Base-by-base conservation (phyloP, 371 early-diverging fungal genomes). In the Syncephalis plumigaleata region DNA sequence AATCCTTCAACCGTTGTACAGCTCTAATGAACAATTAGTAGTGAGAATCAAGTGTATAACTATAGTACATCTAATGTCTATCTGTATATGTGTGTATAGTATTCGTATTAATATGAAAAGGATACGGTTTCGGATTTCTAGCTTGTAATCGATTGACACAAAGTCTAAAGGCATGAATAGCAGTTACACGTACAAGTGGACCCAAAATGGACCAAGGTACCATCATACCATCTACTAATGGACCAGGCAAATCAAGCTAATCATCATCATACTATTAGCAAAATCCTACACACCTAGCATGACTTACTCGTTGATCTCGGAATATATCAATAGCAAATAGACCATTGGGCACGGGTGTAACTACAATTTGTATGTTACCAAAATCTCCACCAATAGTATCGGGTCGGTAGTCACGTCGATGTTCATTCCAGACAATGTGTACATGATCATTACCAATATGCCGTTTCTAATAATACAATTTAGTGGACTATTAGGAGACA, bases 371-470 rank as follows among this genome's bases (percentile, higher is more conserved):
- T 0, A 83, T 93, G 50, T 94, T 93, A 24, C 94, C 97, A 68
- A 93, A 97, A 56, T 94, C 97, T 38, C 97, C 97, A 16, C 87
- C 86, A 49, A 97, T 92, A 0, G 95, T 94, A 27, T 72, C 73
- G 17, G 77, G 72, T 18, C 77, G 66, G 57, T 93, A 96, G 26
- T 84, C 80, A 26, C 84, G 66, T 31, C 65, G 66, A 53, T 87
- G 84, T 57, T 92, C 97, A 55, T 92, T 92, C 93, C 93, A 97
- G 1, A 97, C 73, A 45, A 97, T 84, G 53, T 94, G 95, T 1
- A 97, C 90, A 51, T 90, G 91, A 55, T 97, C 95, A 56, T 97
- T 97, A 23, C 97, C 97, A 57, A 97, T 80, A 52, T 97, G 97
- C 11, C 95, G 86, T 77, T 96, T 96, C 89, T 78, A 56, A 25